These are phyloP conservation scores for Coemansia sp. DNA, from an alignment of 192 early-diverging fungal genomes.

Conservation along the genomic window DNA sequence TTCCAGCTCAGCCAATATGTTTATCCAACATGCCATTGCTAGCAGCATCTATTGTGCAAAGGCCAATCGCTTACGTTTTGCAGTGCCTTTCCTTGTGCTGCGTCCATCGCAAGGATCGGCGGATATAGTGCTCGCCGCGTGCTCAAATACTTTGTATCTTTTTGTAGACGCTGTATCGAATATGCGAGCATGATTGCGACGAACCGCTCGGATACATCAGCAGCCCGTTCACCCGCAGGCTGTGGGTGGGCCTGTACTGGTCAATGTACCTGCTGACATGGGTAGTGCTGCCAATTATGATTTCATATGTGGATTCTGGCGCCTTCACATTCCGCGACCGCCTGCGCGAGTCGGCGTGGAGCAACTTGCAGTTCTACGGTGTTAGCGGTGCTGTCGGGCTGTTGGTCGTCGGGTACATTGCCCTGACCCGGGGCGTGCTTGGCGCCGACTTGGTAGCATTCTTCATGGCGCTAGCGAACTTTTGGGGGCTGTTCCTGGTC, in stretches of 20 bases:
- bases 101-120: not conserved
- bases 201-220: slow-evolving; percentile 76
- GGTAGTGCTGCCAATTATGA: slow-evolving; percentile 76
- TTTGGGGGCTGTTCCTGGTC: slow-evolving; percentile 87
- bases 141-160: not conserved
- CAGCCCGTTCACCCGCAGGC: slow-evolving; percentile 64
- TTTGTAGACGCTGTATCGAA: slow-evolving; percentile 65
- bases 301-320: slow-evolving; percentile 83
- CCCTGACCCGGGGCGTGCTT: slow-evolving; percentile 56
- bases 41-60: not conserved
- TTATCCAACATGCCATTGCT: not conserved
- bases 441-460: slow-evolving; percentile 64
- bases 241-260: slow-evolving; percentile 92
- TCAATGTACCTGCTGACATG: slow-evolving; percentile 83
- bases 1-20: slow-evolving; percentile 8
- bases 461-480: slow-evolving; percentile 91
- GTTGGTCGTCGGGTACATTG: slow-evolving; percentile 72
- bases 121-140: slow-evolving; percentile 3
- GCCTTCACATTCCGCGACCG: slow-evolving; percentile 71
- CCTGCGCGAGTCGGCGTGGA: slow-evolving; percentile 70
- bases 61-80: not conserved
- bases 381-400: slow-evolving; percentile 68
- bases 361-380: slow-evolving; percentile 82
- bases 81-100: not conserved
- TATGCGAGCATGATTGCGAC: slow-evolving; percentile 67